These are phyloP conservation scores for Backusella luteola DNA, from an alignment of 192 early-diverging fungal species.

Conservation along the genomic window DNA sequence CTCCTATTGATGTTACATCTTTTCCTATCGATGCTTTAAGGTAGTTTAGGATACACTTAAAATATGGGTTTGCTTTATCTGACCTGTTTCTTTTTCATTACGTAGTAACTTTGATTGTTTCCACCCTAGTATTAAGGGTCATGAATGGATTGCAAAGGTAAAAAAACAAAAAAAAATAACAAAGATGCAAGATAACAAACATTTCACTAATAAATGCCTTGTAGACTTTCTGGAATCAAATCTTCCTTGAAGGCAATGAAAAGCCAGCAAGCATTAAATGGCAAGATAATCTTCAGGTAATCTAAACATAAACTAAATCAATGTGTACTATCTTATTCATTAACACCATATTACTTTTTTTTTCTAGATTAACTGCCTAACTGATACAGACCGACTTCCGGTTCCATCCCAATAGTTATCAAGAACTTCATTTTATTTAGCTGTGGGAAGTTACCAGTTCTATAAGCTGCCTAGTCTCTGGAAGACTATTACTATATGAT, in stretches of 20 bases:
- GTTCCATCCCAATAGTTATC: neutral
- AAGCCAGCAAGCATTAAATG: neutral
- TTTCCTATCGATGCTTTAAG: constrained; percentile 39
- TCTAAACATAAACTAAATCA: neutral
- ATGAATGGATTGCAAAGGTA: constrained; percentile 15
- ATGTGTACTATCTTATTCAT: neutral
- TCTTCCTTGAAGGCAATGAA: neutral
- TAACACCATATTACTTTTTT: neutral
- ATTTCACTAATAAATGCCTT: neutral
- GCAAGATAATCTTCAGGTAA: neutral
- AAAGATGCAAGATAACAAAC: neutral
- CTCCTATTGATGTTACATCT: constrained; percentile 30
- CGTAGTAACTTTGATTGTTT: constrained; percentile 52
- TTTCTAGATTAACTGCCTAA: neutral
- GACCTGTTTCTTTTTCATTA: neutral
- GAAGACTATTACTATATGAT: neutral
- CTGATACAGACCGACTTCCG: neutral
- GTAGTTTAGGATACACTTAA: constrained; percentile 8
- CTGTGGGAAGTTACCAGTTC: neutral
- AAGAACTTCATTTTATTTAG: neutral
- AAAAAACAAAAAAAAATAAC: neutral
- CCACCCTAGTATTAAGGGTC: constrained; percentile 37
- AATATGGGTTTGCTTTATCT: neutral
- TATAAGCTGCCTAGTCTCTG: neutral
- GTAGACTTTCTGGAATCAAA: neutral